phyloP scores from a whole-genome alignment of 2,329 filamentous ascomycete genomes.

The Exserohilum rostratum region DNA sequence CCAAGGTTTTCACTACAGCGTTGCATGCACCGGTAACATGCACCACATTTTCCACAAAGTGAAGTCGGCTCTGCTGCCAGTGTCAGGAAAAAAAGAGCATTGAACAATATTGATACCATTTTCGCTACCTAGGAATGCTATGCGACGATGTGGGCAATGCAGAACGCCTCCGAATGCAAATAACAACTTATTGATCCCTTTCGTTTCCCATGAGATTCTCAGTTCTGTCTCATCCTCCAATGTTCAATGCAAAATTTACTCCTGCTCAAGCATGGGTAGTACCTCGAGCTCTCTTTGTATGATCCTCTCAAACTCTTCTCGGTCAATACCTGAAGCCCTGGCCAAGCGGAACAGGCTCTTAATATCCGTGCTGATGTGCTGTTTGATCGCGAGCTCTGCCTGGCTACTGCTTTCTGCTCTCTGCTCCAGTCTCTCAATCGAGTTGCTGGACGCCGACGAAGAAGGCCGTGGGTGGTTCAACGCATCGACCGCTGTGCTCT shows the following conservation, averaged over 20 bases:
- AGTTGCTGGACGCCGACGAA: conserved; percentile 51
- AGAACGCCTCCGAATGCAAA: conserved; percentile 19
- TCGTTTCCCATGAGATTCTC: not conserved
- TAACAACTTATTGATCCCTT: not conserved
- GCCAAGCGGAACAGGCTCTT: conserved; percentile 78
- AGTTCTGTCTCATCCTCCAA: not conserved
- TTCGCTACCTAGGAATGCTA: conserved; percentile 6
- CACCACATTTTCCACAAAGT: not conserved
- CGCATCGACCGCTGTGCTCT: conserved; percentile 31
- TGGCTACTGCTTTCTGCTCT: conserved; percentile 64
- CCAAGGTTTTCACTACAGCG: not conserved
- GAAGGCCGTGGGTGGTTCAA: conserved; percentile 45
- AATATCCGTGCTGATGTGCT: conserved; percentile 78
- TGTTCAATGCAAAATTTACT: conserved; percentile 31
- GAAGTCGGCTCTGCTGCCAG: not conserved
- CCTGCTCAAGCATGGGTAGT: conserved; percentile 70
- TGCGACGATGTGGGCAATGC: conserved; percentile 6
- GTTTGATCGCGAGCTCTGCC: conserved; percentile 74
- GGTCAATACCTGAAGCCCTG: conserved; percentile 72
- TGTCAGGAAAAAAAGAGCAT: not conserved
- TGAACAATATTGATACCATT: not conserved
- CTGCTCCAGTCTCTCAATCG: conserved; percentile 66
- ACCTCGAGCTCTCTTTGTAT: conserved; percentile 74
- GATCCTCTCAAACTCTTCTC: conserved; percentile 75
- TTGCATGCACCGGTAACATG: not conserved